phyloP scores from a whole-genome alignment of 2,329 filamentous ascomycete species.

The Boeremia lycopersici region DNA sequence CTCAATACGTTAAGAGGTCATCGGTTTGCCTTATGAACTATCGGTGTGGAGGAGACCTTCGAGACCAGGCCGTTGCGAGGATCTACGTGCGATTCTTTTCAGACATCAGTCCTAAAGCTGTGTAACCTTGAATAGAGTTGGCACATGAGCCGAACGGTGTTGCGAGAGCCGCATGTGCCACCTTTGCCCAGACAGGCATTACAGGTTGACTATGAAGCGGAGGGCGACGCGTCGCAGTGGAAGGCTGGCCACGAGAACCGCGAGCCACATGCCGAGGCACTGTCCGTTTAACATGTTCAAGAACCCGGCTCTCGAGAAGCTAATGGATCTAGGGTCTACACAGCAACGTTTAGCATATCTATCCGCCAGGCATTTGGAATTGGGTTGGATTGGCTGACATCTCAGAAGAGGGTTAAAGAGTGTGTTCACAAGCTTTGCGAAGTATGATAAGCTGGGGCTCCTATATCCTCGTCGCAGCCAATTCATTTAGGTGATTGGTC shows the following conservation, averaged over 20 bases:
- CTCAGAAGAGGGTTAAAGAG: not conserved
- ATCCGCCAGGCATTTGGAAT: not conserved
- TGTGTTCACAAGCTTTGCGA: not conserved
- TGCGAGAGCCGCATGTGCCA: conserved; percentile 8
- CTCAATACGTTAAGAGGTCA: conserved; percentile 5
- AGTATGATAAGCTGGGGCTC: not conserved
- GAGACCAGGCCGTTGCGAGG: not conserved
- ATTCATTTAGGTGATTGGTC: not conserved
- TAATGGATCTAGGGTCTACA: not conserved
- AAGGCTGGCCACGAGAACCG: not conserved
- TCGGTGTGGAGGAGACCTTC: not conserved
- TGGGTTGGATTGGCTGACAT: not conserved
- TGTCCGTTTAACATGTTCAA: too few relatives aligned
- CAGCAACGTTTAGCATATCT: conserved; percentile 4
- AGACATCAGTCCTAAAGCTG: conserved; percentile 3
- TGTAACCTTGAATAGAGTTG: conserved; percentile 3
- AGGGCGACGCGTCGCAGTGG: conserved; percentile 3
- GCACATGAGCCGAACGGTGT: not conserved
- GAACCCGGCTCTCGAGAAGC: too few relatives aligned
- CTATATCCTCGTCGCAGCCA: not conserved
- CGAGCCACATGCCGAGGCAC: not conserved
- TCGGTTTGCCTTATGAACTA: conserved; percentile 1
- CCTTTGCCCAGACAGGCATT: not conserved
- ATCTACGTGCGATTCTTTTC: not conserved
- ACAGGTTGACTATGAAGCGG: not conserved